Evolutionary conservation across 2,329 filamentous ascomycete species (phyloP).

Genomic region (Cordyceps tenuipes): DNA sequence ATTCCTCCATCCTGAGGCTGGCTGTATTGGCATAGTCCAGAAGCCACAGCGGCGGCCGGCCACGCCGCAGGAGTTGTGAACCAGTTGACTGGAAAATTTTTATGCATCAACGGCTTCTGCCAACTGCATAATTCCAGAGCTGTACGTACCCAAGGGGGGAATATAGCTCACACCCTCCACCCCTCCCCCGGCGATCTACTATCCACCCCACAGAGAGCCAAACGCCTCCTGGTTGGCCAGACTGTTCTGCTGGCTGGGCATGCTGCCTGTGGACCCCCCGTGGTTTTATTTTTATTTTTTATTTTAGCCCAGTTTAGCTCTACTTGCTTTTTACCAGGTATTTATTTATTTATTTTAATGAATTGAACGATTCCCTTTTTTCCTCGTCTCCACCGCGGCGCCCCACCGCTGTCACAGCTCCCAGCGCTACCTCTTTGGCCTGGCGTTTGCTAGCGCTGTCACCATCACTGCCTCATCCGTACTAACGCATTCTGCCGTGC

Average conservation of each 20-base stretch:
- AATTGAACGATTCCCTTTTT: neutral
- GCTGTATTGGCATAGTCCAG: neutral
- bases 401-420: neutral
- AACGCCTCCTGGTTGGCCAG: neutral
- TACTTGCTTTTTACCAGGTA: too few species aligned
- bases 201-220: conserved; percentile 5
- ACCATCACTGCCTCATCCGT: neutral
- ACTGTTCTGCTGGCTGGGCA: conserved; percentile 3
- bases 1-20: neutral
- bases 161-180: neutral
- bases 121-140: neutral
- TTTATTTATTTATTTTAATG: neutral
- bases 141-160: neutral
- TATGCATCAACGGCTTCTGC: neutral
- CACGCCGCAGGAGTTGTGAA: neutral
- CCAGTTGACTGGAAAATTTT: neutral
- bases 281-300: neutral
- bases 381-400: neutral
- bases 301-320: neutral
- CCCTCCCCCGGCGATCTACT: conserved; percentile 9
- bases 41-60: neutral
- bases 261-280: neutral
- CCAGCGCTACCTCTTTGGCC: neutral
- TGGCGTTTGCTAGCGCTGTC: neutral
- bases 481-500: neutral